Conservation (phyloP, 2,329 filamentous ascomycete genomes). For the Venturia effusa region DNA sequence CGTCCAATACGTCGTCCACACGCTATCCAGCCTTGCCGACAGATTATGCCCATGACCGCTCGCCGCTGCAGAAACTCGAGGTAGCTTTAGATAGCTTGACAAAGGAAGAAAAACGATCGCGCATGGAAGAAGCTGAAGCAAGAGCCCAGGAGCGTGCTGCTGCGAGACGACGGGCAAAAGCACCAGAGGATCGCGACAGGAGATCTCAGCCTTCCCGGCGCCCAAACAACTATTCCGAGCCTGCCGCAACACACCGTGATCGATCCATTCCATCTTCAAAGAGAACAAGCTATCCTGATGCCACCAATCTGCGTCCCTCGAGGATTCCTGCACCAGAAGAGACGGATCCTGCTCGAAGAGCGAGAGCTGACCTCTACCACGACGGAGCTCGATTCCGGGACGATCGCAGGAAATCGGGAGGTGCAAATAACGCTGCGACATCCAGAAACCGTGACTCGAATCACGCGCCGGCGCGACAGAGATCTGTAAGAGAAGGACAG, state of each 20-base stretch:
- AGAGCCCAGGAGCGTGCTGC: constrained; percentile 53
- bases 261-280: neutral
- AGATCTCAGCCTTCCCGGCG: constrained; percentile 2
- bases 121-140: constrained; percentile 72
- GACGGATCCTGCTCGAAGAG: neutral
- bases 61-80: constrained; percentile 88
- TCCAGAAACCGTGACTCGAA: neutral
- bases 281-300: neutral
- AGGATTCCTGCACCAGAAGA: neutral
- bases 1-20: constrained; percentile 2
- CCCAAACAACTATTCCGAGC: neutral
- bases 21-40: neutral
- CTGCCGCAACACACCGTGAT: neutral
- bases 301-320: neutral
- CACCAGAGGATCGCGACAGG: neutral
- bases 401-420: neutral
- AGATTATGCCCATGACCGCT: constrained; percentile 66
- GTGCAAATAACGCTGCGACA: neutral
- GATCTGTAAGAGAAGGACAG: constrained; percentile 4
- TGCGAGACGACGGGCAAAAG: constrained; percentile 19
- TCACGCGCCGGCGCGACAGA: constrained; percentile 3
- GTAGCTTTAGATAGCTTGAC: constrained; percentile 69
- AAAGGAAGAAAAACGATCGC: constrained; percentile 87
- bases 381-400: neutral
- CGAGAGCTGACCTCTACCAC: constrained; percentile 1